Evolutionary conservation across 2,329 filamentous ascomycete species (phyloP).

Genomic region (Xylariaceae sp.): DNA sequence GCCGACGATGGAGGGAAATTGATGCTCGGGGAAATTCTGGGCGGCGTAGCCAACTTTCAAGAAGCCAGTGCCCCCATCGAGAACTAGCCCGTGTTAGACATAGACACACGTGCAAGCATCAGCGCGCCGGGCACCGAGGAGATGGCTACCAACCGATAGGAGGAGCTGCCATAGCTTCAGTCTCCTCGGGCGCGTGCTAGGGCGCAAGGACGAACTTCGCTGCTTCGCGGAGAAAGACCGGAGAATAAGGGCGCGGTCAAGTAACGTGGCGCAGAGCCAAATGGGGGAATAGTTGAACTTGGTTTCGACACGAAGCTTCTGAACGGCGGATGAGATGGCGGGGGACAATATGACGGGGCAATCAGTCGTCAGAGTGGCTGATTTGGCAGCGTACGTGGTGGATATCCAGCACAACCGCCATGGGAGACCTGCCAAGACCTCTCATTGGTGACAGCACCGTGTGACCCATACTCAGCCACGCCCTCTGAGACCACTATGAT

Average conservation of each 20-base stretch:
- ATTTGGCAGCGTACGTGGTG: not conserved
- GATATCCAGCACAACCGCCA: too few relatives aligned
- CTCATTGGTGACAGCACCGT: too few relatives aligned
- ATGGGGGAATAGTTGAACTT: not conserved
- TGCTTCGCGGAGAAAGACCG: not conserved
- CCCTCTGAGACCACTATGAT: too few relatives aligned
- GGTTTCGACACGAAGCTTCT: constrained; percentile 1
- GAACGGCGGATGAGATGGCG: constrained; percentile 8
- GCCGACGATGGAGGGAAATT: constrained; percentile 97
- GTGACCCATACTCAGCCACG: too few relatives aligned
- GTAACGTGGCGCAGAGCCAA: constrained; percentile 8
- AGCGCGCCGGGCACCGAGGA: constrained; percentile 18
- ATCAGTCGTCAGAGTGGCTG: not conserved
- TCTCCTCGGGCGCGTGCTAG: constrained; percentile 13
- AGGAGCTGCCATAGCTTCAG: constrained; percentile 46
- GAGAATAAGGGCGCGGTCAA: not conserved
- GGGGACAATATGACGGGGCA: not conserved
- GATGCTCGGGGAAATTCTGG: constrained; percentile 98
- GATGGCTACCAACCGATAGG: constrained; percentile 48
- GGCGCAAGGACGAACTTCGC: constrained; percentile 7
- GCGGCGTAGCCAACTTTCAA: constrained; percentile 99
- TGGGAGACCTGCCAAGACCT: too few relatives aligned
- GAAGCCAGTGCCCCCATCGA: constrained; percentile 99
- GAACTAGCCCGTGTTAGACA: constrained; percentile 57
- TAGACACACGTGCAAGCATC: constrained; percentile 19